Conservation (phyloP, 805 yeast genomes). For the Starmerella floricola region DNA sequence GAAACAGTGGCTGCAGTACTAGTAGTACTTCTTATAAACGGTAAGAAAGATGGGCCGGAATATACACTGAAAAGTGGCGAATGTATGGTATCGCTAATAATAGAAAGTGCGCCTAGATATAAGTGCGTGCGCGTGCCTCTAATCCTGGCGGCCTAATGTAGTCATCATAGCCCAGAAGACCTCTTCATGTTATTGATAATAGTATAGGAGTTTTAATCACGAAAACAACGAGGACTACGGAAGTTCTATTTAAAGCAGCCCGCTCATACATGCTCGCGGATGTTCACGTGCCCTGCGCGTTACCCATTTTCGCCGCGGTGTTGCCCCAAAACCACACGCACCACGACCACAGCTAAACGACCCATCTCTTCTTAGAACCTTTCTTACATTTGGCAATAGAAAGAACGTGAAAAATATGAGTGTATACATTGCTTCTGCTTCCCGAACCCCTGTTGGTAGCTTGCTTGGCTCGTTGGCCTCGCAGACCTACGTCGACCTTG, state of each 20-base stretch:
- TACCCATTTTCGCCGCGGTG: no score
- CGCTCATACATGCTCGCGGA: no score
- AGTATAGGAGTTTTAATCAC: background rate
- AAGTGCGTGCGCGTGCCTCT: background rate
- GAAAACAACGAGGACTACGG: no score
- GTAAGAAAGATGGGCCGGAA: no score
- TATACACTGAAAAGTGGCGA: background rate
- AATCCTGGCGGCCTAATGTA: no score
- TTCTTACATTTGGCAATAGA: background rate
- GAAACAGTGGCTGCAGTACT: no score
- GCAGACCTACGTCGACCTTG: slow-evolving; percentile 70
- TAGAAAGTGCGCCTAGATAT: background rate
- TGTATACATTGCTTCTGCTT: slow-evolving; percentile 81
- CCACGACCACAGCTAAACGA: background rate
- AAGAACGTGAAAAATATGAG: slow-evolving; percentile 8
- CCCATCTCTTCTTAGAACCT: no score
- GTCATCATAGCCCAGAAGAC: no score
- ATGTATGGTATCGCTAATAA: background rate
- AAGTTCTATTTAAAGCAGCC: no score
- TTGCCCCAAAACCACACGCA: background rate
- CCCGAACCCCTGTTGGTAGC: slow-evolving; percentile 94
- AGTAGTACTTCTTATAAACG: no score
- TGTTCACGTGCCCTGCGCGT: no score
- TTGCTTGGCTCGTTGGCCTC: slow-evolving; percentile 76
- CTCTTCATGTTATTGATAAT: background rate